Evolutionary conservation across 257 asterid genomes (phyloP).

Genomic region (Anisodus tanguticus): DNA sequence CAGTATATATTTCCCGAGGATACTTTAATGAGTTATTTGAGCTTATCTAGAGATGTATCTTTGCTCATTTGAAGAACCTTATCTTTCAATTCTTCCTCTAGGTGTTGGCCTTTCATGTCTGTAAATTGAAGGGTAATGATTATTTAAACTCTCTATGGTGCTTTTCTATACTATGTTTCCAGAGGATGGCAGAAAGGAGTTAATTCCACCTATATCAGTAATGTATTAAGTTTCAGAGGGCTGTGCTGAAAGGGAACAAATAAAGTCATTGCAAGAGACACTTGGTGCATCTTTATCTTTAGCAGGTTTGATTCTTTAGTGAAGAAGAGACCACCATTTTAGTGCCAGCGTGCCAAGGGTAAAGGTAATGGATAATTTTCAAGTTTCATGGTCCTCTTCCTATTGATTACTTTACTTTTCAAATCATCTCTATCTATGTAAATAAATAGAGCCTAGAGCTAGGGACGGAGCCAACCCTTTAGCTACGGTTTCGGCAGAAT

Average conservation of each 20-base stretch:
- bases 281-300: conserved; percentile 5
- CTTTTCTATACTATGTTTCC: neutral
- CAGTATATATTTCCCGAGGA: neutral
- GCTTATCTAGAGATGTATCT: conserved; percentile 1
- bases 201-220: neutral
- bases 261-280: neutral
- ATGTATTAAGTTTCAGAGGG: neutral
- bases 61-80: neutral
- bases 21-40: neutral
- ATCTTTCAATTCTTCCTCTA: conserved; percentile 14
- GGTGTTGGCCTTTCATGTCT: conserved; percentile 2
- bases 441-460: neutral
- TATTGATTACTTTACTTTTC: neutral
- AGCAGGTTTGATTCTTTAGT: neutral
- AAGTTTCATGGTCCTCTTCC: neutral
- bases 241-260: neutral
- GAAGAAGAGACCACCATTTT: conserved; percentile 23
- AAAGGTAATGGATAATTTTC: neutral
- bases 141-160: neutral
- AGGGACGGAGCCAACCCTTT: neutral
- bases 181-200: neutral
- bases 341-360: neutral
- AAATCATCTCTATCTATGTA: neutral
- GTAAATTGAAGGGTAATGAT: neutral
- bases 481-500: no score